Evolutionary conservation across 345 rosid genomes (phyloP), one percentile per base, ranked within the genome.

Genomic region (Linum lewisii): DNA sequence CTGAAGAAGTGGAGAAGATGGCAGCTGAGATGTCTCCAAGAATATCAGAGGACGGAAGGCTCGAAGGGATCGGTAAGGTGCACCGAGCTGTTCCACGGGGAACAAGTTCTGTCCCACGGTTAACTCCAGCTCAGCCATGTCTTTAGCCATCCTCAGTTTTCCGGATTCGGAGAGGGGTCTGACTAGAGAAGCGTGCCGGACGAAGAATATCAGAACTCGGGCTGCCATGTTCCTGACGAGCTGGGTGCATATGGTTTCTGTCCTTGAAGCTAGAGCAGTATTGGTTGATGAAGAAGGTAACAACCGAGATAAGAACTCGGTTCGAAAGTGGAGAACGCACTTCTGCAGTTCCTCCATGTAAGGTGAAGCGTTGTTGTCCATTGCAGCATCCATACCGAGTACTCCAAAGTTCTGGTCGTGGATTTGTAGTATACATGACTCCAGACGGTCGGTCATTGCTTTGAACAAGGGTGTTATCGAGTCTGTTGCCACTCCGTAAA

Each of bases 51-150:
- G 99, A 36, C 97, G 78, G 60, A 94, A 94, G 60, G 99, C 96
- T 64, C 99, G 78, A 52, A 94, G 96, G 54, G 99, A 97, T 66
- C 87, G 79, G 69, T 90, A 90, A 0, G 99, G 99, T 29, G 93
- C 77, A 57, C 99, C 95, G 6, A 94, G 93, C 65, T 90, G 97
- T 76, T 94, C 97, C n/a, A 90, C 96, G 2, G 97, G 95, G 70
- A 85, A 90, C 72, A 94, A 58, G 72, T 84, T 87, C 74, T 94
- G 97, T 60, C 99, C 91, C 51, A 94, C 96, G 6, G 95, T 81
- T 61, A 94, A 77, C 82, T 94, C 99, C 57, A 94, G 79, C 81
- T 94, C 99, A 7, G 99, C 99, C 99, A 94, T 94, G 78, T 94
- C 99, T 70, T 84, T 79, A 25, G 96, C 96, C 93, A 94, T 82